Percentiles rank a stretch among this genome's conserved stretches.
These are phyloP conservation scores for Petunia axillaris DNA, from an alignment of 257 asterid species.

Conservation along the genomic window DNA sequence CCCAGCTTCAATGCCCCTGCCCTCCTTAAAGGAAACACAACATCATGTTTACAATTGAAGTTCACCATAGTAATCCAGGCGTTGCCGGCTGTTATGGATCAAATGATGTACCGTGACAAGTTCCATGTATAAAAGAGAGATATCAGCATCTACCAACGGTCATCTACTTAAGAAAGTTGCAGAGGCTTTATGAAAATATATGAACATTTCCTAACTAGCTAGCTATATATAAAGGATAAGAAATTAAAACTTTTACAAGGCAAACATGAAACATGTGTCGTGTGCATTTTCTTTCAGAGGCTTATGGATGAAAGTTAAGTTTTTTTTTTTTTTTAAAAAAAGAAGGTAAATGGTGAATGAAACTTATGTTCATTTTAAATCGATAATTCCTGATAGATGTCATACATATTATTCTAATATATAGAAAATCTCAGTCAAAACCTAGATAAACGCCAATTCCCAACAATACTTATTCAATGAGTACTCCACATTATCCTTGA, in stretches of 20 bases:
- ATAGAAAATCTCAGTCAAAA: neutral
- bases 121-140: neutral
- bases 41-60: neutral
- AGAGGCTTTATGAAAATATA: neutral
- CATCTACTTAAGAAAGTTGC: neutral
- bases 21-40: neutral
- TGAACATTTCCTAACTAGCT: slow-evolving; percentile 6
- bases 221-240: neutral
- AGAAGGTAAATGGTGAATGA: neutral
- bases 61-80: neutral
- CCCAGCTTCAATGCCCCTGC: neutral
- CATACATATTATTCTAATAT: neutral
- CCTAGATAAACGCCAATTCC: slow-evolving; percentile 3
- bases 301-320: neutral
- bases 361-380: neutral
- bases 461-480: neutral
- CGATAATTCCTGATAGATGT: neutral
- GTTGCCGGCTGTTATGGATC: neutral
- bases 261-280: neutral
- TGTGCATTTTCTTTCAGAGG: neutral
- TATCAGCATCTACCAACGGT: neutral
- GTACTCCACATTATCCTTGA: neutral
- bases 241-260: neutral
- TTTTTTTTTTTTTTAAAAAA: too few species aligned
- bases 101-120: neutral